Base-by-base conservation (phyloP, 192 early-diverging fungal genomes). In the Geranomyces variabilis region DNA sequence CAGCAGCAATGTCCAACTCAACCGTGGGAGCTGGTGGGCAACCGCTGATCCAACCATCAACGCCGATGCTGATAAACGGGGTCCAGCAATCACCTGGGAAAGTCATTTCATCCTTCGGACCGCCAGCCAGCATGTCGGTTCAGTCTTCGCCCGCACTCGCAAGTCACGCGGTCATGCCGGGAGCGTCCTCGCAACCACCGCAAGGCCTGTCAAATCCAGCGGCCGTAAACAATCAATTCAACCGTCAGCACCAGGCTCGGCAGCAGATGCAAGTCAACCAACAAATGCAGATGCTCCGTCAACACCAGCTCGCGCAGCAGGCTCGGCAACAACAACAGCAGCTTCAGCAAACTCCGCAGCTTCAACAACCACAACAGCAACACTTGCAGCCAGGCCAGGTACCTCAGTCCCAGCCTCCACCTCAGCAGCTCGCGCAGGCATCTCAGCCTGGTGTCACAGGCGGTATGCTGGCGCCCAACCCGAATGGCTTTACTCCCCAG, bases 291-390 rank as follows among this genome's bases (percentile, higher is more conserved):
- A 67, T 55, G 66, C n/a, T 67, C 4, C 30, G 66, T 29, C 49
- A 47, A 9, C 66, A 53, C 13, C 28, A 47, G 15, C 45, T 47
- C 49, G 30, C 43, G 8, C 66, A 68, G 73, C 51, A 55, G 31
- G 45, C 30, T 33, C 72, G 56, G 19, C 49, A 59, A 45, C 72
- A 74, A 31, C 72, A 73, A 28, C 66, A 67, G 28, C 66, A 62
- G 24, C 70, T 64, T 19, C 70, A 71, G 49, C 70, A 64, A 31
- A 19, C 22, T n/a, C 21, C 47, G 19, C 45, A 57, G 55, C 47
- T 22, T n/a, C 62, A 57, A 44, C 36, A 41, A 41, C 62, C 33
- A 44, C 36, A 41, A 41, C 71, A 73, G 55, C 71, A 73, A 34
- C 48, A 53, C 14, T 45, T 24, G 10, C 57, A 19, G 21, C 73